Evolutionary conservation across 208 protist species (phyloP).

Genomic region (Leishmania martiniquensis): DNA sequence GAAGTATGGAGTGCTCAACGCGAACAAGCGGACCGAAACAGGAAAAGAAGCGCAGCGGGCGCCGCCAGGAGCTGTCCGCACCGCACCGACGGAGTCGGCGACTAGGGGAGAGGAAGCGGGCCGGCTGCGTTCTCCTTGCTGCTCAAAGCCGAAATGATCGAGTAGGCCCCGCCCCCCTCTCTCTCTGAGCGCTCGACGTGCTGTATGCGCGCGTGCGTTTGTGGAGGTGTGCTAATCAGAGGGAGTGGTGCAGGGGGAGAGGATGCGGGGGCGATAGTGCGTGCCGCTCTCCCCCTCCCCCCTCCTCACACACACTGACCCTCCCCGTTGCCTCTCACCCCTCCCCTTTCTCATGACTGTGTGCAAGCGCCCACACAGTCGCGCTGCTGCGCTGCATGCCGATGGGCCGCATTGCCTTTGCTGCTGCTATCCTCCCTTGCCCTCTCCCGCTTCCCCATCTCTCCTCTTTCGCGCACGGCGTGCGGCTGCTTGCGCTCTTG

Average conservation of each 20-base stretch:
- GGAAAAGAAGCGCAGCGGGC: too few relatives aligned
- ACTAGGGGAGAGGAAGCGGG: too few relatives aligned
- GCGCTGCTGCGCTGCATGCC: not conserved
- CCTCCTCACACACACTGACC: not conserved
- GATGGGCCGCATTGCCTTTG: not conserved
- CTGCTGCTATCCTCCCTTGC: too few relatives aligned
- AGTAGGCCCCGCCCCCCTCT: not conserved
- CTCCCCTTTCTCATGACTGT: too few relatives aligned
- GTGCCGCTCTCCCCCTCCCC: not conserved
- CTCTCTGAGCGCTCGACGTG: not conserved
- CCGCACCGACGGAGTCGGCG: too few relatives aligned
- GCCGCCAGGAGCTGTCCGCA: too few relatives aligned
- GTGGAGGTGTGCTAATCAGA: not conserved
- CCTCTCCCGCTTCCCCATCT: not conserved
- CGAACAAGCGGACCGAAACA: too few relatives aligned
- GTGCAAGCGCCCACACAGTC: not conserved
- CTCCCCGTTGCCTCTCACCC: not conserved
- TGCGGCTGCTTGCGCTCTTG: not conserved
- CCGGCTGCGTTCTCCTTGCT: too few relatives aligned
- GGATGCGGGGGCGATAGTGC: not conserved
- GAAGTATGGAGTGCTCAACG: too few relatives aligned
- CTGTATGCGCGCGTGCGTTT: not conserved
- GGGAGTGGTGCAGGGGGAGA: not conserved
- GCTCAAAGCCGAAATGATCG: not conserved
- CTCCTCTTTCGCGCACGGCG: not conserved